Base-by-base conservation (phyloP, 2,329 filamentous ascomycete genomes). In the Fusarium pseudocircinatum region DNA sequence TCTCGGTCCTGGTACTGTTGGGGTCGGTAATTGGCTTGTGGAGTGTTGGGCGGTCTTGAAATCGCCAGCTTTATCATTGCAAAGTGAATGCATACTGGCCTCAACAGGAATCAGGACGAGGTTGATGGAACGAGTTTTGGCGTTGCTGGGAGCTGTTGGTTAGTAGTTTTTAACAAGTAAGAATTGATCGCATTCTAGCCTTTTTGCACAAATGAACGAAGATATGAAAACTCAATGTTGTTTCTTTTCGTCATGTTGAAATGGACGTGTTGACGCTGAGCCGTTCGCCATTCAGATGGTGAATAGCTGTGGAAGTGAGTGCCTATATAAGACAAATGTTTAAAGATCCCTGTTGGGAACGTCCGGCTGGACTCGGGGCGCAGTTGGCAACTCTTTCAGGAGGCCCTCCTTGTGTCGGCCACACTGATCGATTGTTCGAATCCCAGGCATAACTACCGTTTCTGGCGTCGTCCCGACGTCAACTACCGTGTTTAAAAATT, bases 381-480 rank as follows among this genome's bases (percentile, higher is more conserved):
- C 50, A 54, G 50, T 54, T 28, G 50, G 50, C 50, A 40, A 42
- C 36, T 28, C 36, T n/a, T 54, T 40, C 50, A 54, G 26, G 6
- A 18, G 50, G 24, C 15, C 8, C 7, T 28, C 32, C 24, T 10
- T 14, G 26, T 18, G 36, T 30, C 5, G 24, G 20, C 36, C 20
- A 30, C 11, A 40, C 47, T 42, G 59, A 60, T 46, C 39, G 40
- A 37, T 54, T 11, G 58, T 72, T 72, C 69, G 69, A 72, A 64
- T 52, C 69, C 69, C 49, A 34, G 63, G n/a, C 49, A 60, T 70
- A 69, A 72, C 69, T 72, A 72, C 69, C 52, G 22, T 7, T 68
- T 10, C 14, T 52, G 24, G 20, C 26, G 18, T 67, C 46, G 4
- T 58, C 44, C 53, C 40, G 63, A 42, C 28, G 16, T 49, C 32